Evolutionary conservation across 2,329 filamentous ascomycete species (phyloP).

Genomic region (Alternaria sp.): DNA sequence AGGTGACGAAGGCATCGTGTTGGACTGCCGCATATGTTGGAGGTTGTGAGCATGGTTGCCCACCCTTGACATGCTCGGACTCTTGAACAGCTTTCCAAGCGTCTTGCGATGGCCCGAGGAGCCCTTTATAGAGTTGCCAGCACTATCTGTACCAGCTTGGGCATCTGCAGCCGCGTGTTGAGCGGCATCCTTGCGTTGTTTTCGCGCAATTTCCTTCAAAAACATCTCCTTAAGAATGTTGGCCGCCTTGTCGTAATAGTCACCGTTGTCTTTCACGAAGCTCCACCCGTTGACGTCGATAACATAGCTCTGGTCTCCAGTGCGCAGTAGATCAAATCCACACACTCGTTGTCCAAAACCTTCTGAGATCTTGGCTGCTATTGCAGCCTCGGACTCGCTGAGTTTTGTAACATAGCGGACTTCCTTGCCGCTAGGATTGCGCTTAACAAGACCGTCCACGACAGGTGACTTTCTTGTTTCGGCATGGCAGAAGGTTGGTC

Average conservation of each 20-base stretch:
- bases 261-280: slow-evolving; percentile 98
- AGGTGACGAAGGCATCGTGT: slow-evolving; percentile 51
- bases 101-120: slow-evolving; percentile 49
- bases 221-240: slow-evolving; percentile 89
- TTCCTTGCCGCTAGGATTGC: slow-evolving; percentile 97
- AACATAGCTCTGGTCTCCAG: slow-evolving; percentile 89
- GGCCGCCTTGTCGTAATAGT: slow-evolving; percentile 93
- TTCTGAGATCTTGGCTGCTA: slow-evolving; percentile 87
- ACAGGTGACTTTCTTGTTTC: slow-evolving; percentile 97
- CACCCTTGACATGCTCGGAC: slow-evolving; percentile 68
- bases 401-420: slow-evolving; percentile 92
- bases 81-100: slow-evolving; percentile 68
- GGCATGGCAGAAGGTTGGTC: slow-evolving; percentile 89
- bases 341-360: slow-evolving; percentile 95
- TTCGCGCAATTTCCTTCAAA: slow-evolving; percentile 74
- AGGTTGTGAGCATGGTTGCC: slow-evolving; percentile 51
- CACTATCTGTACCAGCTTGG: slow-evolving; percentile 27
- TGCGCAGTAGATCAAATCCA: slow-evolving; percentile 91
- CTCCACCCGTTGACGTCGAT: slow-evolving; percentile 99
- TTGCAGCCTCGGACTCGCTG: slow-evolving; percentile 77
- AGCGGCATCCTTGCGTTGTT: slow-evolving; percentile 55
- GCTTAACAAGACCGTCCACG: slow-evolving; percentile 91
- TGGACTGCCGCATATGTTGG: slow-evolving; percentile 44
- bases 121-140: slow-evolving; percentile 39
- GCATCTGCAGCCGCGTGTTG: slow-evolving; percentile 45